Evolutionary conservation across 805 yeast species (phyloP), one percentile per base, ranked within the genome.

Genomic region (Candida khao-thaluensis): DNA sequence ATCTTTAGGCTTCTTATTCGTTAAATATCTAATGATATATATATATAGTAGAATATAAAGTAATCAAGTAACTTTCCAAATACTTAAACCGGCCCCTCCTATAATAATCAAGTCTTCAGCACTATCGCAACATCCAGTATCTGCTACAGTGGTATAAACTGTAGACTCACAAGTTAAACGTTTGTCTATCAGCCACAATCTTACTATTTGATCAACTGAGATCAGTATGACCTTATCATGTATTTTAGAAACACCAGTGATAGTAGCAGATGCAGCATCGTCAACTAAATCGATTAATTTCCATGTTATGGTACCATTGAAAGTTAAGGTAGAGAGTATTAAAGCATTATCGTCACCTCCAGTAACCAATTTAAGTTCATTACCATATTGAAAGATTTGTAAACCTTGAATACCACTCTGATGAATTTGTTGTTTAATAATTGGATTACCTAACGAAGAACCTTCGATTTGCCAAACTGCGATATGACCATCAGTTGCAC

Each of bases 291-390:
- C 51, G 0, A 51, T 39, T 0, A 64, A 53, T 0, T 47, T 43
- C 20, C 76, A 53, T 1, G 28, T 35, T 3, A 56, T 37, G 1
- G 50, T 47, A 2, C 40, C 40, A 5, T 42, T 33, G 1, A 39
- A 41, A 0, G 37, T 43, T 7, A 57, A 50, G 7, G 49, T 53
- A 1, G 61, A 57, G 7, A 64, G 35, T 1, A 59, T 42, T 22
- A 83, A 53, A 0, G 88, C 84, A 60, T 91, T 90, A 53, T 93
- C 99, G 56, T 93, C 99, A 39, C 99, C 98, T 22, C 96, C 97
- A 1, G 96, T 79, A 4, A 79, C 64, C 4, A 85, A 57, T 4
- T 33, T 46, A 16, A 60, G 53, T 2, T 63, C 41, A 0, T 12
- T 31, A 0, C 30, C 30, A 4, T 30, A 10, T 3, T 29, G 40